Percentiles rank a stretch among this genome's conserved stretches.
Evolutionary conservation across 306 rosid species (phyloP).

Genomic region (Elaeagnus macrophylla): DNA sequence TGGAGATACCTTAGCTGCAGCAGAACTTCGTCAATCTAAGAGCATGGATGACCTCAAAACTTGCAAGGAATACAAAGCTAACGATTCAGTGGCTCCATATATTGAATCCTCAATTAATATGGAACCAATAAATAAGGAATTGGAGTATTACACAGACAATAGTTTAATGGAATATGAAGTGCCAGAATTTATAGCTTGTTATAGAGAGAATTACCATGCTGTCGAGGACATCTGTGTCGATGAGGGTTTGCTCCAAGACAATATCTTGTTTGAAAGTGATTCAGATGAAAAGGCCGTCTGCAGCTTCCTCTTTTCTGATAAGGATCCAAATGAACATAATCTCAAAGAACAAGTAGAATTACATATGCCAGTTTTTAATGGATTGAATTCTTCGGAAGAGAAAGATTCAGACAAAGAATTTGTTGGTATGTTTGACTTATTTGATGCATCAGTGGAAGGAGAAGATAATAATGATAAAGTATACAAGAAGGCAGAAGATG

Average conservation of each 20-base stretch:
- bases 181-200: constrained; percentile 50
- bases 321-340: constrained; percentile 13
- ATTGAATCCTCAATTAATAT: constrained; percentile 28
- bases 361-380: constrained; percentile 10
- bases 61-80: constrained; percentile 15
- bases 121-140: constrained; percentile 25
- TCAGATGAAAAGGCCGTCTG: constrained; percentile 27
- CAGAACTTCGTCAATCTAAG: constrained; percentile 17
- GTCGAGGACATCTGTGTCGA: constrained; percentile 82
- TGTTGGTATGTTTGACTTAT: constrained; percentile 13
- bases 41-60: constrained; percentile 18
- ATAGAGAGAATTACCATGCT: constrained; percentile 43
- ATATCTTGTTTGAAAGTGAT: constrained; percentile 32
- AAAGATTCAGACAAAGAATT: constrained; percentile 27
- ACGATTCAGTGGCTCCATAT: constrained; percentile 23
- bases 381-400: constrained; percentile 16
- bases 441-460: constrained; percentile 24
- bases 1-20: constrained; percentile 15
- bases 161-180: constrained; percentile 46
- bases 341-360: constrained; percentile 23
- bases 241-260: constrained; percentile 48
- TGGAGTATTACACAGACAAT: constrained; percentile 42
- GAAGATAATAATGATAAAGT: constrained; percentile 13
- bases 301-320: constrained; percentile 21
- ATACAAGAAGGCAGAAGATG: constrained; percentile 18